Evolutionary conservation across 2,329 filamentous ascomycete species (phyloP).

Genomic region (Penicillium sp.): DNA sequence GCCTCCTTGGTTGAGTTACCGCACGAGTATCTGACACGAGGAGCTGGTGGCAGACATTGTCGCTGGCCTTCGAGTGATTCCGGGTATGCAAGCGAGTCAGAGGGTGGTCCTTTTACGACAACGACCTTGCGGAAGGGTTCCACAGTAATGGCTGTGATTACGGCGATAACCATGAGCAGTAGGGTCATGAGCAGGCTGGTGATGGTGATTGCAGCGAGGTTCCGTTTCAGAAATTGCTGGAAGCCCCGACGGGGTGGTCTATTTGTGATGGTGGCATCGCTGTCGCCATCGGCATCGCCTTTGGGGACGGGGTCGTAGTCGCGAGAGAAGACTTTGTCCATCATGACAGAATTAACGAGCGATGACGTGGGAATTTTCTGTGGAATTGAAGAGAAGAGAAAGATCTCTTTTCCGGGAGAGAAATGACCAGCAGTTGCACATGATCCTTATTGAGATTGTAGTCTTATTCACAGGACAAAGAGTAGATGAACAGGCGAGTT

Average conservation of each 20-base stretch:
- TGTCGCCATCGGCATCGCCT: constrained; percentile 5
- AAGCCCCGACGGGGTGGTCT: background rate
- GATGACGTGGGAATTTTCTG: background rate
- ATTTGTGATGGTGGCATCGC: constrained; percentile 1
- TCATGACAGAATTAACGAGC: background rate
- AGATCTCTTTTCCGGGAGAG: background rate
- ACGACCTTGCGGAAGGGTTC: constrained; percentile 10
- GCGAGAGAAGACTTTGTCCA: constrained; percentile 5
- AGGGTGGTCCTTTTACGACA: background rate
- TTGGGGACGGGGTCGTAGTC: constrained; percentile 6
- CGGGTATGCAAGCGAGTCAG: background rate
- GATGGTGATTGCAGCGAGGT: constrained; percentile 15
- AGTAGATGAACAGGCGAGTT: background rate
- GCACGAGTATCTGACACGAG: constrained; percentile 13
- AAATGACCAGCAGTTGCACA: background rate
- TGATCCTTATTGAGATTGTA: background rate
- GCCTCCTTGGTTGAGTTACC: constrained; percentile 18
- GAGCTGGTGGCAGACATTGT: constrained; percentile 10
- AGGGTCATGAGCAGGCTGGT: constrained; percentile 7
- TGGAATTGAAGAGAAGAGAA: background rate
- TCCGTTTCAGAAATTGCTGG: constrained; percentile 6
- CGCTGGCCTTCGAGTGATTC: constrained; percentile 3
- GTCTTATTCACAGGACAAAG: constrained; percentile 9
- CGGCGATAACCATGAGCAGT: constrained; percentile 6
- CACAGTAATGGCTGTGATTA: constrained; percentile 11